phyloP scores from a whole-genome alignment of 1,139 yeast genomes.

The Geotrichum reessii region DNA sequence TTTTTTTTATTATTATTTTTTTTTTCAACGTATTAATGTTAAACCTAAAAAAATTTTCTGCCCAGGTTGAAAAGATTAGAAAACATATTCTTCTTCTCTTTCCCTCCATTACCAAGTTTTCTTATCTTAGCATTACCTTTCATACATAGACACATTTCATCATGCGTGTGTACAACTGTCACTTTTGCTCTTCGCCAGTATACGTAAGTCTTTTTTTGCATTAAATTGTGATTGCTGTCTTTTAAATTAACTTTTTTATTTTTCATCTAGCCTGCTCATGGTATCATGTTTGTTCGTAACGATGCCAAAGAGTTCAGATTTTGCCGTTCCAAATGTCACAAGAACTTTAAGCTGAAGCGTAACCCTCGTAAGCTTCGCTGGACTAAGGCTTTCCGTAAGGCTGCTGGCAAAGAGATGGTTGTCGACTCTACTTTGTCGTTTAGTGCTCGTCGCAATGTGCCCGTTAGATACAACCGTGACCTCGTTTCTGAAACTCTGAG shows the following conservation, averaged over 20 bases:
- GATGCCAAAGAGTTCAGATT: constrained; percentile 96
- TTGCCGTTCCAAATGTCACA: constrained; percentile 97
- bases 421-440: constrained; percentile 95
- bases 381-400: constrained; percentile 98
- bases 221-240: background rate
- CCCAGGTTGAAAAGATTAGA: background rate
- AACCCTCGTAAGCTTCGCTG: constrained; percentile 97
- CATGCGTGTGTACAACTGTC: constrained; percentile 94
- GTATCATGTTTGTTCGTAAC: constrained; percentile 95
- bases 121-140: background rate
- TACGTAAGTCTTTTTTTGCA: constrained; percentile 38
- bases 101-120: background rate
- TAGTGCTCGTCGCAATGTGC: constrained; percentile 95
- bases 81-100: background rate
- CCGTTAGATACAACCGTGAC: constrained; percentile 96
- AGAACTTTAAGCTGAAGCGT: constrained; percentile 95
- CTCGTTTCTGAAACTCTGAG: constrained; percentile 86
- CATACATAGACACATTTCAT: background rate
- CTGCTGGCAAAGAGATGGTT: constrained; percentile 97
- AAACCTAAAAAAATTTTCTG: background rate
- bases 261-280: constrained; percentile 68
- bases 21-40: too few relatives aligned
- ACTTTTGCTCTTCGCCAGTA: constrained; percentile 95
- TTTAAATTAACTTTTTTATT: background rate
- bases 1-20: background rate